phyloP scores from a whole-genome alignment of 2,329 filamentous ascomycete genomes.

The Beauveria caledonica region DNA sequence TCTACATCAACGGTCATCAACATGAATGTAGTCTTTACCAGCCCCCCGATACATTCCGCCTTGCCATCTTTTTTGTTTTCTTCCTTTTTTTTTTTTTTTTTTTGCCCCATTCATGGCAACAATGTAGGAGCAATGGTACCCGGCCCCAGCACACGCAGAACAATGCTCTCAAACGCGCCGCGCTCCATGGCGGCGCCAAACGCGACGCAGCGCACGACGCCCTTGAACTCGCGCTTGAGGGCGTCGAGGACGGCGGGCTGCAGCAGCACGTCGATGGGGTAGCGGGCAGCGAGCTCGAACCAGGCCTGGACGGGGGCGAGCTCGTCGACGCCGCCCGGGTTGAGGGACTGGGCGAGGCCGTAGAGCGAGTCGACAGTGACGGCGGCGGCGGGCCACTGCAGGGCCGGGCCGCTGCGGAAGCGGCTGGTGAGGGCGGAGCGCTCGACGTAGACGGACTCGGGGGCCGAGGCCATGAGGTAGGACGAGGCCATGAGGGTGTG shows the following conservation, averaged over 20 bases:
- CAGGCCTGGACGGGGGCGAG: conserved; percentile 45
- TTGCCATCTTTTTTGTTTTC: background rate
- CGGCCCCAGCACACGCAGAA: conserved; percentile 29
- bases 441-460: conserved; percentile 24
- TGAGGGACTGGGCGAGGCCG: conserved; percentile 38
- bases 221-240: conserved; percentile 33
- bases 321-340: conserved; percentile 30
- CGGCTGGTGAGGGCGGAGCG: conserved; percentile 17
- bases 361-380: conserved; percentile 36
- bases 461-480: conserved; percentile 33
- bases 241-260: conserved; percentile 25
- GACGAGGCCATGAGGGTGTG: conserved; percentile 38
- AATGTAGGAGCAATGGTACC: background rate
- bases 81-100: background rate
- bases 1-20: no score
- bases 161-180: conserved; percentile 37
- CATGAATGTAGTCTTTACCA: no score
- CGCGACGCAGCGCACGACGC: conserved; percentile 36
- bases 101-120: background rate
- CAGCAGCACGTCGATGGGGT: conserved; percentile 31
- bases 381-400: conserved; percentile 30
- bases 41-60: background rate
- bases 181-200: conserved; percentile 42
- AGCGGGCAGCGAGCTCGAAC: conserved; percentile 42
- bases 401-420: conserved; percentile 17